Evolutionary conservation across 768 basidiomycete genomes (phyloP).

Genomic region (Lepiota subincarnata): DNA sequence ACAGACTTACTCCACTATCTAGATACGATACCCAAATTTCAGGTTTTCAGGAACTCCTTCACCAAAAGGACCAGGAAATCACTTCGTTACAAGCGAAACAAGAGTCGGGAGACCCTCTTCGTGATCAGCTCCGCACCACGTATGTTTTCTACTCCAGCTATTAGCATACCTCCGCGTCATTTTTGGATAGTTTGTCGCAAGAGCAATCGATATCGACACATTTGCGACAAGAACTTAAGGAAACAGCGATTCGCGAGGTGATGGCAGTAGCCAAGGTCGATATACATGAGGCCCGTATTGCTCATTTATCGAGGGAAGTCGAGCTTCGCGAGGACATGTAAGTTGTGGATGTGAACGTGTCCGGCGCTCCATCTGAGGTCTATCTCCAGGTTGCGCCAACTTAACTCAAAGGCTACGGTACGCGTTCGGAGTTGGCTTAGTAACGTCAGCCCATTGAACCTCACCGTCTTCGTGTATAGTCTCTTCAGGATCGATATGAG

Average conservation of each 20-base stretch:
- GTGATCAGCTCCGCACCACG: conserved; percentile 6
- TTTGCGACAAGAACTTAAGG: conserved; percentile 8
- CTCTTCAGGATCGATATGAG: conserved; percentile 51
- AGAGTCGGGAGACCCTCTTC: conserved; percentile 14
- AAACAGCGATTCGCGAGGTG: neutral
- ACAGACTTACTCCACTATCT: neutral
- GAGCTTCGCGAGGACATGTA: conserved; percentile 9
- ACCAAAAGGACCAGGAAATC: conserved; percentile 23
- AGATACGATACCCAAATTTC: conserved; percentile 21
- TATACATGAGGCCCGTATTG: conserved; percentile 2
- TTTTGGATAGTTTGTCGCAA: neutral
- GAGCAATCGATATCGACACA: conserved; percentile 3
- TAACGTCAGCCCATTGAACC: neutral
- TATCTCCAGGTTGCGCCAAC: neutral
- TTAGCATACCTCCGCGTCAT: neutral
- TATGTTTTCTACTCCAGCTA: neutral
- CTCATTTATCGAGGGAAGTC: neutral
- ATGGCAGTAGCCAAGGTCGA: conserved; percentile 3
- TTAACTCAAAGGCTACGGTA: conserved; percentile 4
- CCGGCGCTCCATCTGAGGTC: neutral
- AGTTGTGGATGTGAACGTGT: neutral
- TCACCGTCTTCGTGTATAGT: conserved; percentile 33
- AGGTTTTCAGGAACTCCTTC: conserved; percentile 21
- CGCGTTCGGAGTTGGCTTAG: neutral
- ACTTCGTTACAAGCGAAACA: conserved; percentile 18